phyloP scores from a whole-genome alignment of 345 rosid genomes.

The Ceriops zippeliana region DNA sequence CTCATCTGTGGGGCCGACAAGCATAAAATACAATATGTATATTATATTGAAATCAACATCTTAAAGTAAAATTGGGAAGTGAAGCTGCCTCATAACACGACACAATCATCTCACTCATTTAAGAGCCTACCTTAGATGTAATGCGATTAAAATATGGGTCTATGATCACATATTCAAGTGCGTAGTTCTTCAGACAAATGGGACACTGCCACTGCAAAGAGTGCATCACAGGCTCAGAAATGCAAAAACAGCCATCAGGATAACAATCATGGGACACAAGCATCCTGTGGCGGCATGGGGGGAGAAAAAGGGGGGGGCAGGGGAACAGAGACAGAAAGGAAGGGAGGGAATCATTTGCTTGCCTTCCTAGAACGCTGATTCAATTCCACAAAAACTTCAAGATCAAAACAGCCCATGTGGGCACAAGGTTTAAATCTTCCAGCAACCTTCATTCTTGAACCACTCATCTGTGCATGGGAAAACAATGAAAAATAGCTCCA shows the following conservation, averaged over 20 bases:
- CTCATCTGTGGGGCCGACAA: constrained; percentile 57
- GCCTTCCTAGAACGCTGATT: constrained; percentile 98
- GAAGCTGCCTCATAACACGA: too few species aligned
- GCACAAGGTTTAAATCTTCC: constrained; percentile 93
- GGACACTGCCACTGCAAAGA: constrained; percentile 97
- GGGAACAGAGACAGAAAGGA: background rate
- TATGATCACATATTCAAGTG: constrained; percentile 72
- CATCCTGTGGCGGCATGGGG: too few species aligned
- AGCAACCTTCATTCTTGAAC: constrained; percentile 93
- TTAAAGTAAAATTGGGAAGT: background rate
- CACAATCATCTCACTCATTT: too few species aligned
- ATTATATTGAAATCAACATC: background rate
- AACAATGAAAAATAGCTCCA: constrained; percentile 12
- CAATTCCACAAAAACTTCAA: constrained; percentile 90
- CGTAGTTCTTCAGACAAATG: constrained; percentile 81
- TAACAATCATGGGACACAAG: background rate
- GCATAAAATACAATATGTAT: background rate
- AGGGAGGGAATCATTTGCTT: constrained; percentile 24
- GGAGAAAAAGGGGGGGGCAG: too few species aligned
- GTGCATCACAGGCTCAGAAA: constrained; percentile 23
- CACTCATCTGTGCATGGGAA: constrained; percentile 64
- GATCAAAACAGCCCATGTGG: constrained; percentile 98
- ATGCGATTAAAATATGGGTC: constrained; percentile 93
- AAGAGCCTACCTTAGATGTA: constrained; percentile 57
- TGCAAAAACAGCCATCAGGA: constrained; percentile 2